Evolutionary conservation across 305 asterid species (phyloP).

Genomic region (Plantago lanceolata): DNA sequence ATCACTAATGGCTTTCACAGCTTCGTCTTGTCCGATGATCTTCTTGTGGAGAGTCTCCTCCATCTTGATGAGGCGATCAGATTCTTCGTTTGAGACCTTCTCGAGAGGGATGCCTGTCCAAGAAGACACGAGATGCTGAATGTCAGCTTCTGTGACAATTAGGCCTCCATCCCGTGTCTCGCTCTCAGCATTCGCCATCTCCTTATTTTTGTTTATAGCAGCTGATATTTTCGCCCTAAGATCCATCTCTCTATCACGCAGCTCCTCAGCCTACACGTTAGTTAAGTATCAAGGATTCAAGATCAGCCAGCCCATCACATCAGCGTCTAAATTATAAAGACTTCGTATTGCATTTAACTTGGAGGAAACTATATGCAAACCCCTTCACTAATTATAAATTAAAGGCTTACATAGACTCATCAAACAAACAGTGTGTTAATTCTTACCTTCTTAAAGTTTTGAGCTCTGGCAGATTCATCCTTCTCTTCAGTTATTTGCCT

Average conservation of each 20-base stretch:
- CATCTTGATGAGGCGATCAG: conserved; percentile 95
- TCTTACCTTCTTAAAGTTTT: conserved; percentile 86
- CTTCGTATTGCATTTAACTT: too few species aligned
- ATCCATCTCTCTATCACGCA: conserved; percentile 95
- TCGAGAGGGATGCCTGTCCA: conserved; percentile 99
- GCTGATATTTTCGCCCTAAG: conserved; percentile 83
- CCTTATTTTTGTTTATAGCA: conserved; percentile 81
- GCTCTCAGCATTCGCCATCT: conserved; percentile 83
- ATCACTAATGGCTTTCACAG: conserved; percentile 88
- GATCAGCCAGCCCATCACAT: neutral
- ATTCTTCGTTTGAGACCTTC: conserved; percentile 83
- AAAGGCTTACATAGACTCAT: too few species aligned
- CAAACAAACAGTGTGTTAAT: too few species aligned
- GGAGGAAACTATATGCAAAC: too few species aligned
- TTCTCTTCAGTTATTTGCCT: conserved; percentile 92
- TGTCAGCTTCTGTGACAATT: conserved; percentile 80
- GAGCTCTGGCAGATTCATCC: conserved; percentile 87
- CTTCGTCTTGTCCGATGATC: conserved; percentile 90
- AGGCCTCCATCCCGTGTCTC: conserved; percentile 91
- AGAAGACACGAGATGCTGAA: conserved; percentile 88
- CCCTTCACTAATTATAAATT: too few species aligned
- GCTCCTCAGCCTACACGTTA: conserved; percentile 71
- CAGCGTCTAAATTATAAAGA: neutral
- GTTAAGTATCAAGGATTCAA: too few species aligned
- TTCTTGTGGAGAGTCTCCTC: conserved; percentile 89